Conservation (phyloP, 2,329 filamentous ascomycete species). For the Chaetoscypha palmicola region DNA sequence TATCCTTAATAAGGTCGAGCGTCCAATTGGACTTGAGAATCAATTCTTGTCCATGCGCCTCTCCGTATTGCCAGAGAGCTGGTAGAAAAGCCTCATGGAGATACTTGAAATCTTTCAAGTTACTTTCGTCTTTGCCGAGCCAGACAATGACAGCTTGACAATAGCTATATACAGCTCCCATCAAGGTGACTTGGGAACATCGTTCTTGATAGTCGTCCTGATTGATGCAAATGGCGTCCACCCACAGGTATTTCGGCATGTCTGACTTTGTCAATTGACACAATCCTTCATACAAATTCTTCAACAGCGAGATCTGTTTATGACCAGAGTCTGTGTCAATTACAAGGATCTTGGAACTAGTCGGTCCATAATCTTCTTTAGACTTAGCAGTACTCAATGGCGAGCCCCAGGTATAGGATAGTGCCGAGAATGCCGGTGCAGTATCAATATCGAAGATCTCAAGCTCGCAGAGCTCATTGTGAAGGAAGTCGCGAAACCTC, state of each 20-base stretch:
- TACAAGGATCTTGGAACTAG: neutral
- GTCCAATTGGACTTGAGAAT: constrained; percentile 7
- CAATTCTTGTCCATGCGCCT: neutral
- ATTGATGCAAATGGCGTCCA: constrained; percentile 13
- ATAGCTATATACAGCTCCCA: constrained; percentile 8
- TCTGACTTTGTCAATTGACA: constrained; percentile 3
- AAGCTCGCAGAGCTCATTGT: constrained; percentile 4
- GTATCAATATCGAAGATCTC: constrained; percentile 7
- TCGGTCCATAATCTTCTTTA: constrained; percentile 2
- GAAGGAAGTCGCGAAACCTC: constrained; percentile 8
- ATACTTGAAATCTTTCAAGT: constrained; percentile 9
- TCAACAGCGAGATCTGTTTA: constrained; percentile 1
- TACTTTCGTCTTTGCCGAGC: constrained; percentile 10
- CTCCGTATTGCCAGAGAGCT: constrained; percentile 3
- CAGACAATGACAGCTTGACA: constrained; percentile 7
- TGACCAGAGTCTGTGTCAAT: constrained; percentile 1
- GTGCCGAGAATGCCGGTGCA: constrained; percentile 4
- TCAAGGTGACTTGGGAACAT: constrained; percentile 5
- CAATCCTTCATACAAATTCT: constrained; percentile 7
- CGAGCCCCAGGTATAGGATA: constrained; percentile 8
- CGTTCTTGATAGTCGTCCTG: constrained; percentile 9
- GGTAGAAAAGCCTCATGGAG: constrained; percentile 6
- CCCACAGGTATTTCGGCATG: constrained; percentile 7
- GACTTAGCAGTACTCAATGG: constrained; percentile 6
- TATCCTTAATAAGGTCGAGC: constrained; percentile 2